A percentile compares a stretch with the other conserved stretches of the same genome.
These are phyloP conservation scores for Nemania abortiva DNA, from an alignment of 2,329 filamentous ascomycete genomes.

Conservation along the genomic window DNA sequence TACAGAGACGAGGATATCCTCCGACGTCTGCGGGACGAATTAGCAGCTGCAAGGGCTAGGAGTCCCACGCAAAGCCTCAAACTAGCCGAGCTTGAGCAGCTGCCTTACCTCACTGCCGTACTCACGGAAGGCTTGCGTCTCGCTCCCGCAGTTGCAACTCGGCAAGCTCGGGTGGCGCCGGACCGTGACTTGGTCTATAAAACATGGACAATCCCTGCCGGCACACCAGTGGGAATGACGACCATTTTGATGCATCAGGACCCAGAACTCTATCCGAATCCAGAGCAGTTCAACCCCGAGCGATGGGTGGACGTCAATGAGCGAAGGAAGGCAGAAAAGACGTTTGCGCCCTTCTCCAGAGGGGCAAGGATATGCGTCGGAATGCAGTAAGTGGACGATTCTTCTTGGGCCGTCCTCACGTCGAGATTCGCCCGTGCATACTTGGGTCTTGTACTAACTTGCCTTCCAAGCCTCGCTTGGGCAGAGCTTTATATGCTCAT, in stretches of 20 bases:
- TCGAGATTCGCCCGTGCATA: background rate
- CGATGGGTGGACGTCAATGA: slow-evolving; percentile 21
- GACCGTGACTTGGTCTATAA: slow-evolving; percentile 41
- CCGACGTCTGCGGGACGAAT: slow-evolving; percentile 26
- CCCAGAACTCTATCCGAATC: slow-evolving; percentile 40
- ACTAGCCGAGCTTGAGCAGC: slow-evolving; percentile 30
- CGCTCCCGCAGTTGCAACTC: slow-evolving; percentile 56
- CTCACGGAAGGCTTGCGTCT: slow-evolving; percentile 61
- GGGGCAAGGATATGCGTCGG: slow-evolving; percentile 20
- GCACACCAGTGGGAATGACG: slow-evolving; percentile 49
- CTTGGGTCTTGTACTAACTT: background rate
- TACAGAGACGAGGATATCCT: slow-evolving; percentile 38
- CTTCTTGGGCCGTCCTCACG: background rate
- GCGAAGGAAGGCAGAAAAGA: background rate
- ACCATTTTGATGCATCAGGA: slow-evolving; percentile 46
- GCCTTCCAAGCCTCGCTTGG: background rate
- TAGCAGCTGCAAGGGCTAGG: slow-evolving; percentile 6
- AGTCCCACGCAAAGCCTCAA: background rate
- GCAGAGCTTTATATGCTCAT: slow-evolving; percentile 2
- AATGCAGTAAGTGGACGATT: slow-evolving; percentile 12
- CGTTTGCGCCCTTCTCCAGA: slow-evolving; percentile 19
- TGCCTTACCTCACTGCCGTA: slow-evolving; percentile 58
- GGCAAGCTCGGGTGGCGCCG: slow-evolving; percentile 58
- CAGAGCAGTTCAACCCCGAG: slow-evolving; percentile 23
- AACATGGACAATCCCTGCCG: slow-evolving; percentile 43